Evolutionary conservation across 1,284 basidiomycete species (phyloP).

Genomic region (Peniophora sp.): DNA sequence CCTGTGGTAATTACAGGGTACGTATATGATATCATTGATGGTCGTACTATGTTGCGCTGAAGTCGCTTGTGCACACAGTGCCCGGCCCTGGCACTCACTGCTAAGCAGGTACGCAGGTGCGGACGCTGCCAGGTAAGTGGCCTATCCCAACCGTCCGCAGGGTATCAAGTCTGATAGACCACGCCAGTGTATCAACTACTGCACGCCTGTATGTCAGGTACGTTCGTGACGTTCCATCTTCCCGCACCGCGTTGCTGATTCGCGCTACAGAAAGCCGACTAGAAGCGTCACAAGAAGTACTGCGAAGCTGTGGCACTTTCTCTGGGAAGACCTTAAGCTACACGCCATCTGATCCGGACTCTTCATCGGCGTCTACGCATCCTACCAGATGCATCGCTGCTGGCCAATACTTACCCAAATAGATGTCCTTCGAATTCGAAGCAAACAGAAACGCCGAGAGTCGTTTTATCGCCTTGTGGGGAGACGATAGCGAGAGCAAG

Average conservation of each 20-base stretch:
- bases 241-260: neutral
- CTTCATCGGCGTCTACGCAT: too few relatives aligned
- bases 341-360: too few relatives aligned
- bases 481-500: too few relatives aligned
- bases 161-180: too few relatives aligned
- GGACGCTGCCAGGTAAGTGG: conserved; percentile 6
- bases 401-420: too few relatives aligned
- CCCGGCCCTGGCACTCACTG: conserved; percentile 10
- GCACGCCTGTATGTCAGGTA: conserved; percentile 10
- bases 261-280: conserved; percentile 5
- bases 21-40: neutral
- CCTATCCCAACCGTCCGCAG: neutral
- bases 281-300: conserved; percentile 11
- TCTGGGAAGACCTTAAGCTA: too few relatives aligned
- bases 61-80: conserved; percentile 12
- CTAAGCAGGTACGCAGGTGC: conserved; percentile 13
- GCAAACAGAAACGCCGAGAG: too few relatives aligned
- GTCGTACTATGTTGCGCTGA: neutral
- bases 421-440: too few relatives aligned
- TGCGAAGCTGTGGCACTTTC: neutral
- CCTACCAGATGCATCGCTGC: too few relatives aligned
- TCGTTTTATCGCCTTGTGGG: too few relatives aligned
- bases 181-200: conserved; percentile 11
- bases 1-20: conserved; percentile 21
- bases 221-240: neutral